These are phyloP conservation scores for Trichoderma atroviride DNA, from an alignment of 2,329 filamentous ascomycete species.

Conservation along the genomic window DNA sequence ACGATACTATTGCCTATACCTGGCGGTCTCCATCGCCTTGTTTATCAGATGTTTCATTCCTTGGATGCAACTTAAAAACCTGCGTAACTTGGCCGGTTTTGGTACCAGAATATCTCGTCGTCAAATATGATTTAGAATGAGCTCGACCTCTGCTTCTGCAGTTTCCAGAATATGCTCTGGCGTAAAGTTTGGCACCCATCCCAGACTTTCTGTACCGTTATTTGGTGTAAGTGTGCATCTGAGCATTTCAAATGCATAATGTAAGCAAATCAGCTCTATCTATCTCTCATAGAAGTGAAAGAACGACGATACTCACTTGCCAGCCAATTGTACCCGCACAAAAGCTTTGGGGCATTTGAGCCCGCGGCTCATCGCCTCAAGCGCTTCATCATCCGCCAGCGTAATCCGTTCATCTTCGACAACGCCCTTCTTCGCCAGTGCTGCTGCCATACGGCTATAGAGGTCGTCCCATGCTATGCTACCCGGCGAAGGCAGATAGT, in stretches of 20 bases:
- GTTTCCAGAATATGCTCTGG: not conserved
- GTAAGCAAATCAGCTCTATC: not conserved
- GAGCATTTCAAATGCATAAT: not conserved
- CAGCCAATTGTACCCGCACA: not conserved
- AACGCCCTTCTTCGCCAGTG: not conserved
- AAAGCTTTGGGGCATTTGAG: not conserved
- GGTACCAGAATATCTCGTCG: not conserved
- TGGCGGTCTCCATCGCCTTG: not conserved
- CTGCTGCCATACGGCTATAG: not conserved
- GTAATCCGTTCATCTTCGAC: not conserved
- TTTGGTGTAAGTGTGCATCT: slow-evolving; percentile 1
- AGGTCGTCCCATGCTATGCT: slow-evolving; percentile 7
- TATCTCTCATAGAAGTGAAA: not conserved
- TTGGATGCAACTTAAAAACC: too few relatives aligned
- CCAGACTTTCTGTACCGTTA: not conserved
- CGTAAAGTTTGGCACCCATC: not conserved
- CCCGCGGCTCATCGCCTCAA: not conserved
- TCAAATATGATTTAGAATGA: not conserved
- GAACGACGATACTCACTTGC: not conserved
- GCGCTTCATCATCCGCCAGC: not conserved
- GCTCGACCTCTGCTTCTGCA: not conserved
- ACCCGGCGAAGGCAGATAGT: not conserved
- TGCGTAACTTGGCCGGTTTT: not conserved
- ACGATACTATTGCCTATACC: not conserved
- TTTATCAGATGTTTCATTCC: too few relatives aligned